Conservation (phyloP, 768 basidiomycete species). For the Phylloporus arenicola region DNA sequence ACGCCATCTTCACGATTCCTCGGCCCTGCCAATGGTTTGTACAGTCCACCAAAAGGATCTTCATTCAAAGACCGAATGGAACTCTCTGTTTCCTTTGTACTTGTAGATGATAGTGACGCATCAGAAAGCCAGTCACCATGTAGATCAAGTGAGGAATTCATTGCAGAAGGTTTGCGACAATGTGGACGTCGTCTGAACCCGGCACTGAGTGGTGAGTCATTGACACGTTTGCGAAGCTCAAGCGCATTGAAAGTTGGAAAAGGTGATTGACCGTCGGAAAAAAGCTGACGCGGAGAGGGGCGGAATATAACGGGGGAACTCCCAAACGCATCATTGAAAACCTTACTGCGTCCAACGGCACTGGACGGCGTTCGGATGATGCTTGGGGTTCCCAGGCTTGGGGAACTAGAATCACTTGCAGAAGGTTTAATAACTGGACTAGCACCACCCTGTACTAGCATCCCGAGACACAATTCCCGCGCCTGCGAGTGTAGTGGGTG, state of each 20-base stretch:
- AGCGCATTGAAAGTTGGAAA: slow-evolving; percentile 27
- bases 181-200: slow-evolving; percentile 27
- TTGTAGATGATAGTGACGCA: slow-evolving; percentile 25
- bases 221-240: slow-evolving; percentile 33
- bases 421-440: slow-evolving; percentile 43
- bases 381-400: slow-evolving; percentile 27
- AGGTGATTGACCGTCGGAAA: slow-evolving; percentile 33
- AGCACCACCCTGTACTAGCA: slow-evolving; percentile 50
- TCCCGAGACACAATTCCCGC: slow-evolving; percentile 59
- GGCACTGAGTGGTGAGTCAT: slow-evolving; percentile 45
- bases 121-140: slow-evolving; percentile 29
- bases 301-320: slow-evolving; percentile 38
- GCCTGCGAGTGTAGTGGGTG: slow-evolving; percentile 66
- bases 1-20: slow-evolving; percentile 5
- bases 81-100: slow-evolving; percentile 17
- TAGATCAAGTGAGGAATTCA: slow-evolving; percentile 23
- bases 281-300: slow-evolving; percentile 38
- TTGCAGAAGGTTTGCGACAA: slow-evolving; percentile 25
- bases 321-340: slow-evolving; percentile 27
- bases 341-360: slow-evolving; percentile 20
- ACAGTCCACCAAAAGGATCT: slow-evolving; percentile 48
- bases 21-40: slow-evolving; percentile 28
- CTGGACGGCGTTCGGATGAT: slow-evolving; percentile 28
- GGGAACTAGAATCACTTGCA: slow-evolving; percentile 25
- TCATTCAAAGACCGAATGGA: slow-evolving; percentile 28